Evolutionary conservation across 768 basidiomycete species (phyloP).

Genomic region (Sporobolomyces pararoseus): DNA sequence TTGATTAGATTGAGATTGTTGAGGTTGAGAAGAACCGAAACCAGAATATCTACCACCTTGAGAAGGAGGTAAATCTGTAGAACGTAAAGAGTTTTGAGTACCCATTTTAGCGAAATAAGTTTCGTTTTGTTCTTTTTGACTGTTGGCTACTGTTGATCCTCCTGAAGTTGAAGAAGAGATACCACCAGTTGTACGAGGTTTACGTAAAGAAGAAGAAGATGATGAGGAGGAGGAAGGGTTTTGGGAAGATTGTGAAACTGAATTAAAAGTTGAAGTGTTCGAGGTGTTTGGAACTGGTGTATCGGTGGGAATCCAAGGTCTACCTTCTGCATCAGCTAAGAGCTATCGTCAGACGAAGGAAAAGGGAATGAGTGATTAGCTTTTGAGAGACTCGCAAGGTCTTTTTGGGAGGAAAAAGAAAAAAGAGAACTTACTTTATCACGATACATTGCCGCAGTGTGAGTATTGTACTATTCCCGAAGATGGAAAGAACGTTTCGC

Average conservation of each 20-base stretch:
- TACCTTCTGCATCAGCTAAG: slow-evolving; percentile 68
- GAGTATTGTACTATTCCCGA: slow-evolving; percentile 78
- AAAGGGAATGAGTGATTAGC: background rate
- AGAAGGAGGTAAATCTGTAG: slow-evolving; percentile 77
- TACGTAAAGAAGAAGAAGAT: slow-evolving; percentile 56
- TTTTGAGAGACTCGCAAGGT: background rate
- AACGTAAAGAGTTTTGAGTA: slow-evolving; percentile 69
- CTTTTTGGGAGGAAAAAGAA: background rate
- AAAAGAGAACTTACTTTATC: slow-evolving; percentile 65
- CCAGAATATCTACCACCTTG: slow-evolving; percentile 92
- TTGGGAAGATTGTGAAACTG: slow-evolving; percentile 45
- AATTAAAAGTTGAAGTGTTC: too few relatives aligned
- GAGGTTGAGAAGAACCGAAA: slow-evolving; percentile 66
- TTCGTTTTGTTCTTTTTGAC: slow-evolving; percentile 71
- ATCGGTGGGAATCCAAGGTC: slow-evolving; percentile 70
- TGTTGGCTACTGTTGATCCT: slow-evolving; percentile 18
- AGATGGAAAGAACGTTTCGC: too few relatives aligned
- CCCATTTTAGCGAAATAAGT: slow-evolving; percentile 80
- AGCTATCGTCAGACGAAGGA: too few relatives aligned
- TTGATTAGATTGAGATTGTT: slow-evolving; percentile 14
- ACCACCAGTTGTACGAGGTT: slow-evolving; percentile 22
- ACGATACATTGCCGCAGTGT: slow-evolving; percentile 91
- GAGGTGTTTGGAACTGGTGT: slow-evolving; percentile 53
- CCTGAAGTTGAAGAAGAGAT: slow-evolving; percentile 25
- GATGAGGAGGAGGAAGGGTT: slow-evolving; percentile 55